Evolutionary conservation across 352 stramenopile species (phyloP).

Genomic region (Thraustochytrium striatum): DNA sequence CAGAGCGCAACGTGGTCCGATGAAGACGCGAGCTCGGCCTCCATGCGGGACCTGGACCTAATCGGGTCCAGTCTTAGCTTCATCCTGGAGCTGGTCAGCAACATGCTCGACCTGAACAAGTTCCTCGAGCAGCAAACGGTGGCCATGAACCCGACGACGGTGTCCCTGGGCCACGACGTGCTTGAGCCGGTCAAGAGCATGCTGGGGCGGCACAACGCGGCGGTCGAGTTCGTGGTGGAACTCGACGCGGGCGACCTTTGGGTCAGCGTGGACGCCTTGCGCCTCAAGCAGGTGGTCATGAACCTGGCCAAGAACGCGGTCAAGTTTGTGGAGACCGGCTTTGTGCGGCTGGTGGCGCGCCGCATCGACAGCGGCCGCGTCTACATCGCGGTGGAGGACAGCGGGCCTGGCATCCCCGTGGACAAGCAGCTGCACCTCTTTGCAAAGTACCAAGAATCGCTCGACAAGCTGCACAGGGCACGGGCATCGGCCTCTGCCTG

Average conservation of each 20-base stretch:
- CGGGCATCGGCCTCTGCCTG: constrained; percentile 56
- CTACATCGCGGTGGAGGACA: constrained; percentile 57
- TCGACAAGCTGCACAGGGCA: constrained; percentile 58
- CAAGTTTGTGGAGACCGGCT: constrained; percentile 58
- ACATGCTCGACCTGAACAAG: constrained; percentile 50
- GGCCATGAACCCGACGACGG: neutral
- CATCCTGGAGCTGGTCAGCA: constrained; percentile 48
- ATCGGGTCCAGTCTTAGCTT: constrained; percentile 36
- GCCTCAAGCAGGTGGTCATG: constrained; percentile 58
- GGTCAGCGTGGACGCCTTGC: constrained; percentile 54
- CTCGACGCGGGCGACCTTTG: constrained; percentile 53
- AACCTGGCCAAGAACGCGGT: constrained; percentile 58
- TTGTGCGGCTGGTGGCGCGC: constrained; percentile 53
- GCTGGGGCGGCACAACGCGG: constrained; percentile 47
- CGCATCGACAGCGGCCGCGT: constrained; percentile 7
- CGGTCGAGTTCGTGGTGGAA: constrained; percentile 51
- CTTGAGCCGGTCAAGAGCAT: constrained; percentile 54
- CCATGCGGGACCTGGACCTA: constrained; percentile 31
- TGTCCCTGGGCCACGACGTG: constrained; percentile 50
- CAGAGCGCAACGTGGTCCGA: no score
- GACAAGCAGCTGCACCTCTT: constrained; percentile 55
- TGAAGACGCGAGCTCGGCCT: no score
- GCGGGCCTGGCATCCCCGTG: constrained; percentile 56
- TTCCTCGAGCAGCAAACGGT: neutral
- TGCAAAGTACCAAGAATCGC: constrained; percentile 57